Evolutionary conservation across 495 filamentous ascomycete genomes (phyloP).

Genomic region (Daldinia loculata): DNA sequence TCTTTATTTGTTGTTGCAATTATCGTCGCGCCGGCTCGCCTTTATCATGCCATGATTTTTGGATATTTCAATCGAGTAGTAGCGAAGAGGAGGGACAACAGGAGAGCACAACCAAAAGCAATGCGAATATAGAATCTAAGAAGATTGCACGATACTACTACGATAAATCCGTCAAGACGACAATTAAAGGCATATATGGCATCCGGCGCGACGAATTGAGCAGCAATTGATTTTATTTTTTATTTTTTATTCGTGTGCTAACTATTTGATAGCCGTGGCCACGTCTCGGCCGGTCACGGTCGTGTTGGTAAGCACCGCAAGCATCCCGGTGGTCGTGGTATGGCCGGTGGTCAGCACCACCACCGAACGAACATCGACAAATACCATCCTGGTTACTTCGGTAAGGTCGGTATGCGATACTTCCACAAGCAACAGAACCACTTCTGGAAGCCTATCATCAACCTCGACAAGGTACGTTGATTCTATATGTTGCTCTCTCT

Average conservation of each 20-base stretch:
- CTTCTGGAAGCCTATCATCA: conserved; percentile 93
- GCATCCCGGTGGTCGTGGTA: conserved; percentile 92
- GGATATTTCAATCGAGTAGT: conserved; percentile 8
- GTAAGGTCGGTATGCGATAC: conserved; percentile 97
- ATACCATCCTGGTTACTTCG: conserved; percentile 76
- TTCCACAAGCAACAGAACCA: conserved; percentile 90
- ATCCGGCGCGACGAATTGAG: conserved; percentile 30
- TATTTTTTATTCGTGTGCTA: conserved; percentile 32
- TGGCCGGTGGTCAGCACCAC: conserved; percentile 97
- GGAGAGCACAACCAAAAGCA: neutral
- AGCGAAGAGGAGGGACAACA: conserved; percentile 18
- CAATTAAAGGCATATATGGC: conserved; percentile 2
- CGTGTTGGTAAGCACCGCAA: conserved; percentile 94
- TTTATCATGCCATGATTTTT: conserved; percentile 17
- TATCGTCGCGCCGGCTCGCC: conserved; percentile 23
- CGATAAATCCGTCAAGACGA: neutral
- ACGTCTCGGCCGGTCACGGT: conserved; percentile 93
- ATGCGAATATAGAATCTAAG: neutral
- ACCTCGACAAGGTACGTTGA: conserved; percentile 81
- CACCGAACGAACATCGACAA: conserved; percentile 95
- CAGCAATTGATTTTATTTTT: conserved; percentile 10
- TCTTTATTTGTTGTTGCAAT: conserved; percentile 38
- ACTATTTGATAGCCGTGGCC: conserved; percentile 74
- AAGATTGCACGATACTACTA: neutral
- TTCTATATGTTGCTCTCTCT: neutral